Evolutionary conservation across 2,329 filamentous ascomycete species (phyloP), one percentile per base, ranked within the genome.

Genomic region (Penicillium thymicola): DNA sequence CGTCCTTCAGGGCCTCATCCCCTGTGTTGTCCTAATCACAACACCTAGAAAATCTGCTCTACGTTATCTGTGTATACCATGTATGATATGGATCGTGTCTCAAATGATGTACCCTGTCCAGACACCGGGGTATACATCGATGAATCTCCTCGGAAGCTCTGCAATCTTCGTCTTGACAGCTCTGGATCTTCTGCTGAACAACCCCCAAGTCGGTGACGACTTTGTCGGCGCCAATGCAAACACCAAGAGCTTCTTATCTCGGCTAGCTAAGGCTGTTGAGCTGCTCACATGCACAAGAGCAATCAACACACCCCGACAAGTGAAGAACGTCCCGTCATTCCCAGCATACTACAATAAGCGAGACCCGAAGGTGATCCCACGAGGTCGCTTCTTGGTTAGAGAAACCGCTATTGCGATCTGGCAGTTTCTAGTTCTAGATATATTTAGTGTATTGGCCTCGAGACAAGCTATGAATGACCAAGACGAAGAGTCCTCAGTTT

Each of bases 351-450:
- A 60, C 38, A 18, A 23, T 2, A 38, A 57, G 8, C 48, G 37
- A 44, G 43, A 51, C 4, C 37, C 43, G 6, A 40, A n/a, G 0
- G 16, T 32, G 1, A 50, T 55, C 5, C 36, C 57, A 4, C 59
- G 62, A 11, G 44, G 9, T 13, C 40, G 21, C 4, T 70, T 65
- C 23, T 27, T 69, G 42, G 9, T 57, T 3, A 55, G 67, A n/a
- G 65, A 70, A 28, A n/a, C 43, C 5, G 49, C 43, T 0, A 60
- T 70, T 21, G 25, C 60, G 4, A 7, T 48, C 2, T 68, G 67
- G 64, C 65, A 67, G 37, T 66, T 62, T 37, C 37, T 66, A 11
- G 43, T 54, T 5, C 30, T 67, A 10, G 60, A 66, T 56, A 10
- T 59, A 4, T 37, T 54, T 7, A 21, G 44, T 16, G 27, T 41